A percentile compares a stretch with the other conserved stretches of the same genome.
phyloP scores from a whole-genome alignment of 768 basidiomycete genomes.

The Glaciozyma antarctica region DNA sequence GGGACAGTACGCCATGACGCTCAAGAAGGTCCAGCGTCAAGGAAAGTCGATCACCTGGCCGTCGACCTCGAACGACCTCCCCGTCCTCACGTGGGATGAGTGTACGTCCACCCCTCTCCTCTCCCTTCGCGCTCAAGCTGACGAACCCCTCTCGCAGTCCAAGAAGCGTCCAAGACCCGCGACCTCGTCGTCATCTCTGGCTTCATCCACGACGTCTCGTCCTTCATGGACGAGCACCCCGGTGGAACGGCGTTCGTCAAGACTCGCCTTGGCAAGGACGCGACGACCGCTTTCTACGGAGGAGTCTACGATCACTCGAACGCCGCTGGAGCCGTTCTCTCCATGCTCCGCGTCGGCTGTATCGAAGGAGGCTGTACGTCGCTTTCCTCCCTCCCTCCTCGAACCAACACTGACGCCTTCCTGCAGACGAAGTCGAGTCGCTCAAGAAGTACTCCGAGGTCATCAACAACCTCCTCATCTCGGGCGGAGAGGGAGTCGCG shows the following conservation, averaged over 20 bases:
- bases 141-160: conserved; percentile 38
- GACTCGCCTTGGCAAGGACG: conserved; percentile 56
- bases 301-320: conserved; percentile 74
- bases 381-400: background rate
- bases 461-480: conserved; percentile 17
- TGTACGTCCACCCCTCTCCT: conserved; percentile 47
- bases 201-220: conserved; percentile 73
- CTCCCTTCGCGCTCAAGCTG: background rate
- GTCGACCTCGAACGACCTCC: conserved; percentile 49
- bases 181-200: conserved; percentile 67
- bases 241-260: conserved; percentile 59
- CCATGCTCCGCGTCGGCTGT: conserved; percentile 68
- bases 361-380: conserved; percentile 56
- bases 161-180: conserved; percentile 56
- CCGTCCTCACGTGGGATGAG: conserved; percentile 70
- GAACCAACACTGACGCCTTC: background rate
- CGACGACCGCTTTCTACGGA: conserved; percentile 75
- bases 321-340: conserved; percentile 69
- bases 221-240: conserved; percentile 67
- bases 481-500: conserved; percentile 16
- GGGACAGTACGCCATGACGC: conserved; percentile 69
- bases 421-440: conserved; percentile 43
- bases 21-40: conserved; percentile 60
- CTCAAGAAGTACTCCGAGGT: conserved; percentile 27
- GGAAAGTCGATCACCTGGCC: conserved; percentile 41